Evolutionary conservation across 352 stramenopile species (phyloP), one percentile per base, ranked within the genome.

Genomic region (Globisporangium sylvaticum): DNA sequence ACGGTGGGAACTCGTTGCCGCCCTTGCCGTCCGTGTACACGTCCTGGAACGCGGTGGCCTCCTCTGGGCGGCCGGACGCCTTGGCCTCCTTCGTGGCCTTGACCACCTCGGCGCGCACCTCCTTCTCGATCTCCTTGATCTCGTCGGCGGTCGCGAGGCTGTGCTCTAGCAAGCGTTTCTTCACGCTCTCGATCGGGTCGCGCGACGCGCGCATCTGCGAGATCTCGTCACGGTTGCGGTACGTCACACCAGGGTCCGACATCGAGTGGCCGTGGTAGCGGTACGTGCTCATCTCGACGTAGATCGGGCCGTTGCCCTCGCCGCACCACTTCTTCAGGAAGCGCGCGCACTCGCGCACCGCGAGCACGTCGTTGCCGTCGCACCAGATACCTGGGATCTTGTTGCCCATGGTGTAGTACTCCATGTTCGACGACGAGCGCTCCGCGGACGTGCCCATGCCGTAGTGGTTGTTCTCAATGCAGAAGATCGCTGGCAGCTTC

Each of bases 381-480:
- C 98, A 98, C 76, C 94, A 94, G 62, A 99, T 87, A 66, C 98
- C 98, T n/a, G 98, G 98, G 83, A 99, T 99, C 79, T 98, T 95
- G 88, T 99, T 99, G 67, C 98, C 98, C 97, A 99, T 99, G 69
- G 98, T 99, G 90, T 99, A 99, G 90, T 99, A 99, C 62, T 99
- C 95, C 52, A 84, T 92, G 83, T 99, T 99, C 64, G 80, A 95
- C 52, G 95, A 98, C 70, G 97, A 98, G 68, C 98, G 92, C 73
- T 99, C 89, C 58, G 96, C 96, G 60, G 93, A 99, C 34, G 98
- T 99, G 70, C 98, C 98, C 98, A 99, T 99, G 71, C 97, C 98
- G 82, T 99, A 99, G 73, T 99, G 96, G 89, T 99, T 99, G 90
- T 99, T 99, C 81, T 99, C 98, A 80, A 99, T 99, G 76, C 97